Evolutionary conservation across 495 filamentous ascomycete species (phyloP), one percentile per base, ranked within the genome.

Genomic region (Penicillium silybi): DNA sequence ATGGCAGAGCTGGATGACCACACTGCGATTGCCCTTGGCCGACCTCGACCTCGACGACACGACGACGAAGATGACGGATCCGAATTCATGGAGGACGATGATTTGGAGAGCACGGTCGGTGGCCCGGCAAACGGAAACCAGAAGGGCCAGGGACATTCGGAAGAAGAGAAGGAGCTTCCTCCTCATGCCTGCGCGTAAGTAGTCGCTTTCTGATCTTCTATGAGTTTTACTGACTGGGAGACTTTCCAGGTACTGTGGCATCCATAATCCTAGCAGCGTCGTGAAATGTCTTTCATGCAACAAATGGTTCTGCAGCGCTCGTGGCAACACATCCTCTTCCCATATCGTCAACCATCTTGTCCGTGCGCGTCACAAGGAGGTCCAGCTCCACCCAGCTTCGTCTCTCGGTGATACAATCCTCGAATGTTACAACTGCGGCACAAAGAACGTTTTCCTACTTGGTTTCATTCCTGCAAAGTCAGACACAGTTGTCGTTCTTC

Each of bases 391-490:
- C 68, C 91, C 95, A 1, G 83, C 82, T 58, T 97, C 95, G 13
- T 86, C 91, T n/a, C 85, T 99, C 25, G 93, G 93, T 41, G 93
- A 99, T 67, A 99, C 93, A 4, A 88, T 93, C 42, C 80, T 99
- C 43, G 93, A 99, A 75, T 99, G 93, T 75, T 99, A 99, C 77
- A 99, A 97, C 66, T 99, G 93, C 70, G 93, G 95, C 43, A 97
- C 90, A 1, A 99, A 97, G 70, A 99, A 99, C 71, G 93, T 97
- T 44, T 99, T 99, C 62, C 82, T 97, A n/a, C 87, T 99, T 11
- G 93, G 93, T 22, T 99, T 99, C 67, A 99, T 99, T 57, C 93
- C 93, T n/a, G 93, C 93, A 13, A 97, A 97, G 66, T 97, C 92
- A 2, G 93, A 99, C 58, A 97, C 93, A 0, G 93, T 99, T 18